phyloP scores from a whole-genome alignment of 106 monocot genomes.

The Chionographis japonica region DNA sequence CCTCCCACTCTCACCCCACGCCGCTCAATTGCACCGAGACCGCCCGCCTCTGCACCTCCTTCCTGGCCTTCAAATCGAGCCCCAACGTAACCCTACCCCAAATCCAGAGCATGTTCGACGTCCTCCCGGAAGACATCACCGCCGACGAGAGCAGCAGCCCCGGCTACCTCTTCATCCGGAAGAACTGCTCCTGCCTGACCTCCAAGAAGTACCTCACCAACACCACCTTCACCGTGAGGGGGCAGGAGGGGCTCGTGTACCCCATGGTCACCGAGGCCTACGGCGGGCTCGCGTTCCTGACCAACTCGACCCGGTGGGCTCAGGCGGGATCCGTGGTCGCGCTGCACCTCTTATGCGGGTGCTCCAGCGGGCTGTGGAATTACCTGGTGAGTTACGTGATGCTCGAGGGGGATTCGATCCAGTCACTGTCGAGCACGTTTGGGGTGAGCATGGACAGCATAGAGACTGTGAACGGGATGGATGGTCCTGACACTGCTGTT shows the following conservation, averaged over 20 bases:
- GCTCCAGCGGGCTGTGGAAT: constrained; percentile 92
- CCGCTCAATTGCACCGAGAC: constrained; percentile 86
- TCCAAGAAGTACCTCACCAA: constrained; percentile 54
- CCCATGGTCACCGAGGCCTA: constrained; percentile 31
- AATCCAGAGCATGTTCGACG: constrained; percentile 86
- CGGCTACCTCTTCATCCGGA: constrained; percentile 58
- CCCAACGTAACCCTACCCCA: constrained; percentile 23
- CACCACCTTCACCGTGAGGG: constrained; percentile 76
- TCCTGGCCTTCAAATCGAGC: constrained; percentile 51
- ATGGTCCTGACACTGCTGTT: constrained; percentile 35
- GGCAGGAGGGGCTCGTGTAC: background rate
- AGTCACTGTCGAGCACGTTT: constrained; percentile 71
- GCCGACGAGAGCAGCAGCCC: constrained; percentile 51
- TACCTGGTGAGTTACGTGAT: constrained; percentile 79
- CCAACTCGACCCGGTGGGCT: constrained; percentile 34
- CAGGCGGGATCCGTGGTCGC: constrained; percentile 50
- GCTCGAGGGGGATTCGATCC: constrained; percentile 70
- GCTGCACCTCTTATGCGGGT: constrained; percentile 72
- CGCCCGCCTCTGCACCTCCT: constrained; percentile 86
- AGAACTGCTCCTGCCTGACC: constrained; percentile 92
- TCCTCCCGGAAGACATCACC: constrained; percentile 51
- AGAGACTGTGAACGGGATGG: constrained; percentile 73
- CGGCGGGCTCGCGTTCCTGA: constrained; percentile 35
- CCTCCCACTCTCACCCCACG: constrained; percentile 6
- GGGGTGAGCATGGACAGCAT: constrained; percentile 93